These are phyloP conservation scores for Sclerotiophoma versabilis DNA, from an alignment of 2,329 filamentous ascomycete genomes.

Conservation along the genomic window DNA sequence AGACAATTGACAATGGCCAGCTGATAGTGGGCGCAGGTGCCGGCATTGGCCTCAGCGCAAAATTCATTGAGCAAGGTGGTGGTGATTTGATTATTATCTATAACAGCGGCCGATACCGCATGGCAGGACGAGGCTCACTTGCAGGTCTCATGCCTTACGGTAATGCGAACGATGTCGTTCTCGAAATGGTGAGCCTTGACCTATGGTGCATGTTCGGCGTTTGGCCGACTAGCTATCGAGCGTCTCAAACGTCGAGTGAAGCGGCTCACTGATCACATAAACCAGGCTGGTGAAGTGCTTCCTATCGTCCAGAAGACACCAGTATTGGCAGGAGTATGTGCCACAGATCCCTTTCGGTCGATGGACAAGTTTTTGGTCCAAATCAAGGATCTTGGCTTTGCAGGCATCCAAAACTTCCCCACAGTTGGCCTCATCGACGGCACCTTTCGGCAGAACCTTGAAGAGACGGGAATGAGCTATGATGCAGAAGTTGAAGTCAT, in stretches of 20 bases:
- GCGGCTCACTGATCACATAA: background rate
- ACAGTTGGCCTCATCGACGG: constrained; percentile 76
- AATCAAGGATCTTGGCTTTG: constrained; percentile 68
- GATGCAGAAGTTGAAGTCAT: constrained; percentile 72
- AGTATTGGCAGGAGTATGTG: constrained; percentile 74
- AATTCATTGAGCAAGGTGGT: constrained; percentile 72
- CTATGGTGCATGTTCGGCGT: no score
- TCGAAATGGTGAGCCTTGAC: constrained; percentile 65
- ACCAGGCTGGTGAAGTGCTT: constrained; percentile 70
- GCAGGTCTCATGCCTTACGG: constrained; percentile 75
- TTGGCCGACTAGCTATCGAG: no score
- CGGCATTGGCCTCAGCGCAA: constrained; percentile 73
- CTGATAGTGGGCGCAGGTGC: constrained; percentile 74
- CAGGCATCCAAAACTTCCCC: constrained; percentile 76
- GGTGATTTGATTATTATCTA: constrained; percentile 76
- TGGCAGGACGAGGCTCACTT: constrained; percentile 73
- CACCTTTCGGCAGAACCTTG: constrained; percentile 69
- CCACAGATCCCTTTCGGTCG: constrained; percentile 71
- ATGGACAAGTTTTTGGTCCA: constrained; percentile 67
- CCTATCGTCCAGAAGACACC: constrained; percentile 69
- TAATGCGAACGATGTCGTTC: constrained; percentile 72
- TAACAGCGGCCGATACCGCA: constrained; percentile 75
- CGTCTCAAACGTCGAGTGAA: no score
- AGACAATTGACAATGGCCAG: constrained; percentile 62
- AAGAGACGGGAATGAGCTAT: constrained; percentile 76